These are phyloP conservation scores for Daedaleopsis sinensis DNA, from an alignment of 768 basidiomycete genomes.

Conservation along the genomic window DNA sequence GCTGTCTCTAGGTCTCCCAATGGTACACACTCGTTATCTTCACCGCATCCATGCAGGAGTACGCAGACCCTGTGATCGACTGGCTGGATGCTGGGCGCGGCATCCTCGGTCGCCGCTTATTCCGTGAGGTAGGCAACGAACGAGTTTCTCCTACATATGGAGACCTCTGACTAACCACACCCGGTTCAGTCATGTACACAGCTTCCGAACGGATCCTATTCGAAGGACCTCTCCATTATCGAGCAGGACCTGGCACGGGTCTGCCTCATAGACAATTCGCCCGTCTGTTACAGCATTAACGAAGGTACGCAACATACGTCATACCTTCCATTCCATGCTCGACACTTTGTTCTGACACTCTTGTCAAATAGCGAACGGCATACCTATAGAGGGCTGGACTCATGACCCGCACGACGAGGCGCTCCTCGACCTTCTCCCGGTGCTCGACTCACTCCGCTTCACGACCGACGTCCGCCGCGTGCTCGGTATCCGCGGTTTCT, in stretches of 20 bases:
- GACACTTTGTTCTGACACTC: not conserved
- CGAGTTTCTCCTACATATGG: not conserved
- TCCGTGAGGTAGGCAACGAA: slow-evolving; percentile 75
- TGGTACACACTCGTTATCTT: slow-evolving; percentile 99
- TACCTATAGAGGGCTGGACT: slow-evolving; percentile 99
- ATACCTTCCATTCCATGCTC: not conserved
- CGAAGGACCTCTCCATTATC: slow-evolving; percentile 87
- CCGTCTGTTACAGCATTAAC: slow-evolving; percentile 88
- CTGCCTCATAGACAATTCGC: slow-evolving; percentile 96
- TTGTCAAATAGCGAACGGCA: slow-evolving; percentile 79
- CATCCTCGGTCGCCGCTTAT: slow-evolving; percentile 85
- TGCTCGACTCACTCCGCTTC: slow-evolving; percentile 94
- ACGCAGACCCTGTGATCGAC: slow-evolving; percentile 99
- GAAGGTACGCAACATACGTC: slow-evolving; percentile 62
- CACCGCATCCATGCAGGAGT: slow-evolving; percentile 99
- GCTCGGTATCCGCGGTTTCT: slow-evolving; percentile 70
- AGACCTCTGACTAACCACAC: not conserved
- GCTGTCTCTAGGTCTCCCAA: slow-evolving; percentile 71
- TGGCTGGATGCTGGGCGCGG: slow-evolving; percentile 97
- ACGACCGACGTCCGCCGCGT: slow-evolving; percentile 94
- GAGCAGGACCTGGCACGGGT: slow-evolving; percentile 92
- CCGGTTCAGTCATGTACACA: slow-evolving; percentile 82
- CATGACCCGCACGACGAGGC: slow-evolving; percentile 97
- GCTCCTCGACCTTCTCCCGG: slow-evolving; percentile 90
- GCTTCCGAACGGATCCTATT: slow-evolving; percentile 90